A percentile compares a stretch with the other conserved stretches of the same genome.
Conservation (phyloP, 2,329 filamentous ascomycete genomes). For the Fusarium albosuccineum region DNA sequence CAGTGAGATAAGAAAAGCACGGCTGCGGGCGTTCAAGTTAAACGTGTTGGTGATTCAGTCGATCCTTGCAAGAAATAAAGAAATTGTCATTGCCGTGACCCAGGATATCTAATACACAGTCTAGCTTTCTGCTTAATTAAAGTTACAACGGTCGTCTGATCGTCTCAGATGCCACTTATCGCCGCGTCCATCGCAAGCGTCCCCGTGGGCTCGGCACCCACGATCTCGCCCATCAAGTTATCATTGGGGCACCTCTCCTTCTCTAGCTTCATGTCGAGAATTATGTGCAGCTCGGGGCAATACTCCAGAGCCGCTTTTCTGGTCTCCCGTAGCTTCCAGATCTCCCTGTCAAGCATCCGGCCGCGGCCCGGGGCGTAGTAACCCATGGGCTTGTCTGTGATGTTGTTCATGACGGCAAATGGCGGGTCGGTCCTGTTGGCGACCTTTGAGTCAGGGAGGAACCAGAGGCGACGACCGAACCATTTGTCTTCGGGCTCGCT, state of each 20-base stretch:
- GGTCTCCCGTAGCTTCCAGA: neutral
- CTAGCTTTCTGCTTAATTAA: too few relatives aligned
- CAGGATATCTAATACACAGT: too few relatives aligned
- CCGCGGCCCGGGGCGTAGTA: neutral
- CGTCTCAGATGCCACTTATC: too few relatives aligned
- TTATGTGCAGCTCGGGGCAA: slow-evolving; percentile 7
- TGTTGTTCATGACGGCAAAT: neutral
- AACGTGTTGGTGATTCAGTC: too few relatives aligned
- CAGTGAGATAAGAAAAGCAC: too few relatives aligned
- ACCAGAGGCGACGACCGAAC: slow-evolving; percentile 3
- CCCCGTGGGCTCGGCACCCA: too few relatives aligned
- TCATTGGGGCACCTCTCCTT: slow-evolving; percentile 1
- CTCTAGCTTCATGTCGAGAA: slow-evolving; percentile 9
- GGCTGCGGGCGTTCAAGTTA: too few relatives aligned
- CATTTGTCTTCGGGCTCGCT: slow-evolving; percentile 1
- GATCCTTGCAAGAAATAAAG: too few relatives aligned
- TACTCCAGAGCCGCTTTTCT: slow-evolving; percentile 5
- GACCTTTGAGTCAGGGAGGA: neutral
- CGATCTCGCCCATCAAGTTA: neutral
- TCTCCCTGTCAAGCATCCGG: neutral
- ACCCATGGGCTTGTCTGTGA: neutral
- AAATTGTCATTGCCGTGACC: too few relatives aligned
- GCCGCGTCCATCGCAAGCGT: too few relatives aligned
- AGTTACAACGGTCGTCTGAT: too few relatives aligned
- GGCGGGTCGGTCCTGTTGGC: neutral